Conservation (phyloP, 2,329 filamentous ascomycete species). For the Alternaria viburni region DNA sequence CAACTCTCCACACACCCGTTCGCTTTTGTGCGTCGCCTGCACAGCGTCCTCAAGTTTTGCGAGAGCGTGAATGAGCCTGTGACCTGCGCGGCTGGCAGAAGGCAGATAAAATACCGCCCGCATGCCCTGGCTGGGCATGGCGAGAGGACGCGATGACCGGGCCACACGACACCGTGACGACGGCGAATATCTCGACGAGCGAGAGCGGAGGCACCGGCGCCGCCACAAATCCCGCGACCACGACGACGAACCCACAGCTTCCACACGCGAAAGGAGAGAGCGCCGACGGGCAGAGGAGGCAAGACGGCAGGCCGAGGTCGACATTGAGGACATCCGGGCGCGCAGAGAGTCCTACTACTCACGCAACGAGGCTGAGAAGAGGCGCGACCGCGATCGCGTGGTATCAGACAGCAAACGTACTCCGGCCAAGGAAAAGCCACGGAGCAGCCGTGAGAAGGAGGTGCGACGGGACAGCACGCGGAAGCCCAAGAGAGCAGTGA, state of each 20-base stretch:
- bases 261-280: conserved; percentile 40
- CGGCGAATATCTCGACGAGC: conserved; percentile 35
- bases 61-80: conserved; percentile 28
- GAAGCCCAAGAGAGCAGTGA: conserved; percentile 32
- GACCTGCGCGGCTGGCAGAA: conserved; percentile 37
- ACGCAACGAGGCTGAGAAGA: conserved; percentile 38
- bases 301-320: conserved; percentile 40
- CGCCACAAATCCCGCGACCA: conserved; percentile 33
- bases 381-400: conserved; percentile 41
- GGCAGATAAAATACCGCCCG: conserved; percentile 36
- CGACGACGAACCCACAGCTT: conserved; percentile 34
- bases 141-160: conserved; percentile 40
- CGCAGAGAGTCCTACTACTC: conserved; percentile 49
- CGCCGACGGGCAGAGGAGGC: conserved; percentile 42
- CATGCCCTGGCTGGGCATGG: conserved; percentile 39
- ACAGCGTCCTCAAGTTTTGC: conserved; percentile 40
- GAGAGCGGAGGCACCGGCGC: conserved; percentile 38
- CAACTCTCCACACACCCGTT: conserved; percentile 31
- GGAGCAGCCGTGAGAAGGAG: conserved; percentile 39
- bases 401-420: conserved; percentile 35
- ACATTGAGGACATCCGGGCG: conserved; percentile 50
- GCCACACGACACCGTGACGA: conserved; percentile 40
- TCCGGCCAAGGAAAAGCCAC: conserved; percentile 34
- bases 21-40: conserved; percentile 35
- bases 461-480: conserved; percentile 36